Evolutionary conservation across 1,284 basidiomycete genomes (phyloP).

Genomic region (Paramarasmius palmivorus): DNA sequence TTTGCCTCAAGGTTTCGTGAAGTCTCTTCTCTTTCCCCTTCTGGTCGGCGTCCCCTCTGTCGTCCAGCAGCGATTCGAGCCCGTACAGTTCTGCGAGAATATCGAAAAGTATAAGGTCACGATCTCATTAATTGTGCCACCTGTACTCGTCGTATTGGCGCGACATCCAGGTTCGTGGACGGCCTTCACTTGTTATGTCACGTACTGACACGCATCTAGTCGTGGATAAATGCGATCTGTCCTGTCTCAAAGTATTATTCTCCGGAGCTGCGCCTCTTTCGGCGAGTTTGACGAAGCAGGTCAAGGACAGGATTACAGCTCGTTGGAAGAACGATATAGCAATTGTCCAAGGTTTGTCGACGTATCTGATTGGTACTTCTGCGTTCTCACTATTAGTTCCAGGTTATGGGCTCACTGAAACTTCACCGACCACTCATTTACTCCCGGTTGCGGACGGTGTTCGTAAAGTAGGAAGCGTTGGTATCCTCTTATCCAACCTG

Average conservation of each 20-base stretch:
- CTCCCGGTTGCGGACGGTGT: slow-evolving; percentile 38
- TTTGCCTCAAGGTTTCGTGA: slow-evolving; percentile 43
- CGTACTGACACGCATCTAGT: slow-evolving; percentile 28
- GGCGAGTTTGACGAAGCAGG: slow-evolving; percentile 52
- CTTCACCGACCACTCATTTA: slow-evolving; percentile 61
- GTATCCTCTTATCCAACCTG: slow-evolving; percentile 76
- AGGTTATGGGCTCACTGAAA: slow-evolving; percentile 83
- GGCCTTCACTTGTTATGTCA: neutral
- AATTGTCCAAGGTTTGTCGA: slow-evolving; percentile 46
- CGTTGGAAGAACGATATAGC: slow-evolving; percentile 27
- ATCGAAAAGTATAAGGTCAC: slow-evolving; percentile 71
- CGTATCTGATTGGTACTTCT: slow-evolving; percentile 3
- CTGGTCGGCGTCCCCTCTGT: slow-evolving; percentile 60
- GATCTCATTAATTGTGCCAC: slow-evolving; percentile 74
- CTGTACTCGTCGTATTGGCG: slow-evolving; percentile 75
- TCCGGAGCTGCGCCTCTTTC: slow-evolving; percentile 87
- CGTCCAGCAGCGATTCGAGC: slow-evolving; percentile 75
- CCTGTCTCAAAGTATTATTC: slow-evolving; percentile 58
- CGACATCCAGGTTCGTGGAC: slow-evolving; percentile 56
- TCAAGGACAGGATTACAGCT: slow-evolving; percentile 31
- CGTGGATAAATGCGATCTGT: slow-evolving; percentile 72
- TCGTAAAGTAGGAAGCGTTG: slow-evolving; percentile 64
- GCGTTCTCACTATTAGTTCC: slow-evolving; percentile 6
- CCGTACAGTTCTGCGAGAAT: slow-evolving; percentile 65
- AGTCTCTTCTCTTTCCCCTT: slow-evolving; percentile 64